A percentile compares a stretch with the other conserved stretches of the same genome.
Evolutionary conservation across 495 filamentous ascomycete species (phyloP).

Genomic region (Penicillium herquei): DNA sequence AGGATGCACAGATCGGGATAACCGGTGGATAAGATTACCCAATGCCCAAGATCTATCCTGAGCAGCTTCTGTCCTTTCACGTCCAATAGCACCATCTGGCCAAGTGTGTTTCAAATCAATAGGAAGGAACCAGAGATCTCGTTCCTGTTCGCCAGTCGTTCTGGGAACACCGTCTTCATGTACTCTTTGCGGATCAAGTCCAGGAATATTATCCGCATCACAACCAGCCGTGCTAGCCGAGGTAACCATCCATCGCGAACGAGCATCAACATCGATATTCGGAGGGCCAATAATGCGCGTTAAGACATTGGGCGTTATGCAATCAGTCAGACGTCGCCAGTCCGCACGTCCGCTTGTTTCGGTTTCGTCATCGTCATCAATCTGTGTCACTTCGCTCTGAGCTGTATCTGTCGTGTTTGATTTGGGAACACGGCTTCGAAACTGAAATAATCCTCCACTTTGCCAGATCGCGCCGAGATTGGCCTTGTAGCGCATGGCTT

Average conservation of each 20-base stretch:
- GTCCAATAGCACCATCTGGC: conserved; percentile 64
- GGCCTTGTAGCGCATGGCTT: conserved; percentile 42
- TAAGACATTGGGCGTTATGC: conserved; percentile 38
- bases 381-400: conserved; percentile 3
- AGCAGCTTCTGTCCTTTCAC: conserved; percentile 68
- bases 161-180: conserved; percentile 5
- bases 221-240: conserved; percentile 44
- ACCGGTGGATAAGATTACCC: conserved; percentile 46
- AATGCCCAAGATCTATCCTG: conserved; percentile 73
- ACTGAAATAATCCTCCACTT: conserved; percentile 39
- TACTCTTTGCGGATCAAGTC: conserved; percentile 29
- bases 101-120: conserved; percentile 62
- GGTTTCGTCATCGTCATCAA: conserved; percentile 28
- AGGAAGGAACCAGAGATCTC: conserved; percentile 44
- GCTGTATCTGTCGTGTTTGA: conserved; percentile 11
- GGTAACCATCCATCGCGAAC: conserved; percentile 44
- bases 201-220: conserved; percentile 53
- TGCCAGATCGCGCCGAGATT: conserved; percentile 43
- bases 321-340: conserved; percentile 43
- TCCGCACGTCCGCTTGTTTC: conserved; percentile 34
- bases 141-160: conserved; percentile 29
- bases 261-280: conserved; percentile 37
- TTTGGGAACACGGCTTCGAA: conserved; percentile 38
- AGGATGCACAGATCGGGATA: conserved; percentile 24
- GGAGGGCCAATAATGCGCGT: conserved; percentile 38